phyloP scores from a whole-genome alignment of 345 rosid genomes.

The Raphanus sativus region DNA sequence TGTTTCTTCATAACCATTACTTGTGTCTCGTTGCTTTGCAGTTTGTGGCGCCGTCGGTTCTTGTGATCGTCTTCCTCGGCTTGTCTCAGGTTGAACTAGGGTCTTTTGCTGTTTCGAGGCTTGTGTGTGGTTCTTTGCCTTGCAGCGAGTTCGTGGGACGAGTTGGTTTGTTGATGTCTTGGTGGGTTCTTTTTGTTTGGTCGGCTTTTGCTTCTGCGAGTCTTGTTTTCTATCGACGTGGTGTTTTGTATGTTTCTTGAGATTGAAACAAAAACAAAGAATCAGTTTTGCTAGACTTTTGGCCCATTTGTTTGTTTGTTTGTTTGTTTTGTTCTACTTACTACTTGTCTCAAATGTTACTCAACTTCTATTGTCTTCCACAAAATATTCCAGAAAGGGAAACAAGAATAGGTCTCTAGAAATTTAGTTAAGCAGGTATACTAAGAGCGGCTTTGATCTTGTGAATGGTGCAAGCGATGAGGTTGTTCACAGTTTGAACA shows the following conservation, averaged over 20 bases:
- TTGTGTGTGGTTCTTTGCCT: slow-evolving; percentile 54
- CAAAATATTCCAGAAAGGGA: background rate
- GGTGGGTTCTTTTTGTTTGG: slow-evolving; percentile 88
- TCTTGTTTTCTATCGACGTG: slow-evolving; percentile 66
- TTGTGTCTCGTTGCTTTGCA: slow-evolving; percentile 75
- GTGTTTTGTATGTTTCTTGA: slow-evolving; percentile 69
- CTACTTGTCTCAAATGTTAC: slow-evolving; percentile 4
- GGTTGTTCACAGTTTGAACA: slow-evolving; percentile 61
- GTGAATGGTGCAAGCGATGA: slow-evolving; percentile 56
- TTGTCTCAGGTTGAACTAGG: slow-evolving; percentile 57
- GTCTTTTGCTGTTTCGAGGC: slow-evolving; percentile 41
- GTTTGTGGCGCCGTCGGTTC: slow-evolving; percentile 61
- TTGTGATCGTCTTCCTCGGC: slow-evolving; percentile 67
- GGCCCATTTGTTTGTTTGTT: slow-evolving; percentile 26
- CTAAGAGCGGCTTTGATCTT: slow-evolving; percentile 54
- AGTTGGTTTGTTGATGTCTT: slow-evolving; percentile 67
- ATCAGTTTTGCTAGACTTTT: slow-evolving; percentile 35
- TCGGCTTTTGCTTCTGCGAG: slow-evolving; percentile 55
- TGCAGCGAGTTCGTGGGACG: slow-evolving; percentile 54
- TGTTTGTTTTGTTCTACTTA: slow-evolving; percentile 20
- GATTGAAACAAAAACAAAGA: slow-evolving; percentile 2
- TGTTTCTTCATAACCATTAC: slow-evolving; percentile 86
- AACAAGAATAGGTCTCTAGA: background rate
- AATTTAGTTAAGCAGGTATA: slow-evolving; percentile 17
- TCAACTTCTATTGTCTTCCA: background rate